Evolutionary conservation across 257 asterid genomes (phyloP), one percentile per base, ranked within the genome.

Genomic region (Gardenia jasminoides): DNA sequence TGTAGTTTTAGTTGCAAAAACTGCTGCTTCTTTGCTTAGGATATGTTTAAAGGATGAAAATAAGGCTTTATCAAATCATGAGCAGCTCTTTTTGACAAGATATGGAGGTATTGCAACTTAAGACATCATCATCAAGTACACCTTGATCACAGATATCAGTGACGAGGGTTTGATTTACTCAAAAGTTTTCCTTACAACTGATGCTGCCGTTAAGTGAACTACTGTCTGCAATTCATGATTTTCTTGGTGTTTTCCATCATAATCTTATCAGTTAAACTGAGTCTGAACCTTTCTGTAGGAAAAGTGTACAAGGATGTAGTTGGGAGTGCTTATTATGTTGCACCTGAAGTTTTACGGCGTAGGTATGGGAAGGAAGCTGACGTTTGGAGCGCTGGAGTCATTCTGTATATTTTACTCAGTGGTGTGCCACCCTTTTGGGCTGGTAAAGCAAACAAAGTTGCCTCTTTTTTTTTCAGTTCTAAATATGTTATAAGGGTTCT

Each of bases 381-480:
- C 70, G 81, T 93, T 56, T 93, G 97, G 97, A 93, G 98, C 79
- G 97, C 98, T 26, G 98, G 98, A 70, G 94, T 93, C 44, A 93
- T 92, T 83, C 87, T 93, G 7, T 93, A 93, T 84, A 93, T 93
- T 64, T 87, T 93, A 78, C 98, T 93, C 79, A 82, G 91, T 65
- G 97, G 98, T 58, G 98, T 90, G 10, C 98, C 98, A 22, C 98
- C 98, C 2, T 93, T 93, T 74, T 91, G 98, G 96, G 98, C 90
- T 3, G 97, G 97, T 92, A 82, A 85, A 74, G 20, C 71, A 68
- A 70, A 52, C 44, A 10, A 33, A 30, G 50, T 39, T 47, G 26
- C 74, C 36, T 47, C 74, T 28, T 47, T 64, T 26, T 6, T 56
- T 82, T 66, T 67, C 17, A 20, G 62, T 48, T n/a, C 47, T 26